These are phyloP conservation scores for Poterioochromonas sp. DNA, from an alignment of 352 stramenopile species.

Conservation along the genomic window DNA sequence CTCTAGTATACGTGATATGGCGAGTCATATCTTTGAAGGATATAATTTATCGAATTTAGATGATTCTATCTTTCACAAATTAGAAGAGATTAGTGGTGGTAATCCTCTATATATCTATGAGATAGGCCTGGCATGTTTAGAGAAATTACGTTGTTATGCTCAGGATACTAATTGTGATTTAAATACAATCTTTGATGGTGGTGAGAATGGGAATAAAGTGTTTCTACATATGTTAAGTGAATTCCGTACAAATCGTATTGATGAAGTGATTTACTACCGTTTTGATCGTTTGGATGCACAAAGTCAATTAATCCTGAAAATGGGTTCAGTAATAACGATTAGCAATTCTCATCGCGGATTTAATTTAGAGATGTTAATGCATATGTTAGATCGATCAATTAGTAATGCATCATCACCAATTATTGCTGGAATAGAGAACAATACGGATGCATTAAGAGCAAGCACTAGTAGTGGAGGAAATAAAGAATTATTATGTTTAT, in stretches of 20 bases:
- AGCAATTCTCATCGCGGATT: neutral
- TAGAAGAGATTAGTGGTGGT: slow-evolving; percentile 10
- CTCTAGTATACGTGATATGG: no score
- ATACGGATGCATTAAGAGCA: no score
- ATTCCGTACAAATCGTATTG: slow-evolving; percentile 12
- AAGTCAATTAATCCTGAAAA: slow-evolving; percentile 11
- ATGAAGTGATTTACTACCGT: slow-evolving; percentile 25
- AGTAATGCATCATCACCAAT: no score
- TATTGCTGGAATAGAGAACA: no score
- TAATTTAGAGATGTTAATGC: neutral
- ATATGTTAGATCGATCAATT: neutral
- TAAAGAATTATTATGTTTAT: neutral
- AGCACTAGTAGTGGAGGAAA: no score
- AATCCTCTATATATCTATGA: slow-evolving; percentile 28
- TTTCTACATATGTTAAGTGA: neutral
- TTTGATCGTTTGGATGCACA: slow-evolving; percentile 9
- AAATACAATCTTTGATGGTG: neutral
- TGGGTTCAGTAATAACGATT: neutral
- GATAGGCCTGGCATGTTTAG: neutral
- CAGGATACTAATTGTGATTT: no score
- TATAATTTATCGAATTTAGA: neutral
- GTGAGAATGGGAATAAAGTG: neutral
- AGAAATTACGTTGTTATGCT: neutral
- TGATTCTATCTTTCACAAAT: neutral
- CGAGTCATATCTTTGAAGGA: neutral